Base-by-base conservation (phyloP, 73 alveolate genomes). In the Diophrys sp. region DNA sequence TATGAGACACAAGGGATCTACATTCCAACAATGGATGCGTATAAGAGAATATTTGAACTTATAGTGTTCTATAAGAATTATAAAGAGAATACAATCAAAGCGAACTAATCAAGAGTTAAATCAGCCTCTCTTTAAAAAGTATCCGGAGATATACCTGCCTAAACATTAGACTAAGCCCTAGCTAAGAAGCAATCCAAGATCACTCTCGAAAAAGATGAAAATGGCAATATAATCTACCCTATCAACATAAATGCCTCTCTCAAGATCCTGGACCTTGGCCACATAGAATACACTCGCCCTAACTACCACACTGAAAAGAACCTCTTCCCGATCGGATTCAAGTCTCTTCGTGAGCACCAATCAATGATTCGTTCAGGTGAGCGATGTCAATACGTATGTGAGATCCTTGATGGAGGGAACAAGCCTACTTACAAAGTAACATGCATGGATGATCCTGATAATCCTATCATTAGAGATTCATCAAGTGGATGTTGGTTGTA, bases 401-500 rank as follows among this genome's bases (percentile, higher is more conserved):
- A 96, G 89, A 96, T 96, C 25, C 79, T 95, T 70, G 99, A 96
- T 75, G 99, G 99, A 0, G 97, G 95, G 29, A 90, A 75, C 23
- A 96, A 95, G 78, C 99, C 99, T 30, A 75, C 78, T 73, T 96
- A 85, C 83, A 89, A 87, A 85, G 95, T 96, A 29, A 96, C 98
- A 29, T 93, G 94, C 1, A 30, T 83, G 89, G 97, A 95, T 81
- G 98, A 95, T 79, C 88, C 86, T n/a, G 96, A 93, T 25, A 90
- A 96, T 79, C 97, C 98, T 25, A 93, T 96, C 28, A 81, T 89
- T 18, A 91, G 91, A 81, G 98, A 95, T 33, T 91, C 98, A 23
- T 91, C 98, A 14, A 95, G 98, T 70, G 98, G 97, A 14, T 96
- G 99, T 80, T 96, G 99, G 99, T 89, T 86, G 79, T 89, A 79